These are phyloP conservation scores for Solanum chilense DNA, from an alignment of 257 asterid species.

Conservation along the genomic window DNA sequence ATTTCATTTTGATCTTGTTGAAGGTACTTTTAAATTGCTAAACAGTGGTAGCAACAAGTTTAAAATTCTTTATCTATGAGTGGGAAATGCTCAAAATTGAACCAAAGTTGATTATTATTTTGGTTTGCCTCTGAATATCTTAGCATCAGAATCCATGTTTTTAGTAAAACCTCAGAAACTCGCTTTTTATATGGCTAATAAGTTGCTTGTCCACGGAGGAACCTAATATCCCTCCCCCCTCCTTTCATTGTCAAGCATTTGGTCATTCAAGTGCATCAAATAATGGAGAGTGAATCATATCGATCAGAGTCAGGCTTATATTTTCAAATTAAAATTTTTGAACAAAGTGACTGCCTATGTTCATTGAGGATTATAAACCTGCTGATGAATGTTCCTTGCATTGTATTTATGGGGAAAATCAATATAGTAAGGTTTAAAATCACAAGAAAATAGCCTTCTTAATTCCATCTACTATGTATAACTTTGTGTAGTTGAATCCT, in stretches of 20 bases:
- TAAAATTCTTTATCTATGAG: not conserved
- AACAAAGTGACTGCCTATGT: not conserved
- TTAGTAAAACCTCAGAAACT: not conserved
- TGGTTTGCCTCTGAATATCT: not conserved
- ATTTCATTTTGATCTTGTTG: conserved; percentile 51
- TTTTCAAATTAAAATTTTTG: not conserved
- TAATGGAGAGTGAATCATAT: not conserved
- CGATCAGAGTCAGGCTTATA: not conserved
- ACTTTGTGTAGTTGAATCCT: not conserved
- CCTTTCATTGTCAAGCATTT: not conserved
- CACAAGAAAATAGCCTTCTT: not conserved
- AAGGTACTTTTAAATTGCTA: conserved; percentile 25
- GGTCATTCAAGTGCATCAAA: not conserved
- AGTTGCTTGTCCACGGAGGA: not conserved
- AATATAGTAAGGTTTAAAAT: not conserved
- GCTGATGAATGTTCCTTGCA: not conserved
- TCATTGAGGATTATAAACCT: not conserved
- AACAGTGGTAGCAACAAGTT: not conserved
- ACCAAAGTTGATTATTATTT: not conserved
- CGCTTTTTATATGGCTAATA: not conserved
- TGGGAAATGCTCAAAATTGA: not conserved
- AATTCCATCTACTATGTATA: not conserved
- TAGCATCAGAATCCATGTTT: not conserved
- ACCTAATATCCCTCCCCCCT: not conserved
- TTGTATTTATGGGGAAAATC: not conserved